These are phyloP conservation scores for Leishmania lainsoni DNA, from an alignment of 208 protist genomes.

Conservation along the genomic window DNA sequence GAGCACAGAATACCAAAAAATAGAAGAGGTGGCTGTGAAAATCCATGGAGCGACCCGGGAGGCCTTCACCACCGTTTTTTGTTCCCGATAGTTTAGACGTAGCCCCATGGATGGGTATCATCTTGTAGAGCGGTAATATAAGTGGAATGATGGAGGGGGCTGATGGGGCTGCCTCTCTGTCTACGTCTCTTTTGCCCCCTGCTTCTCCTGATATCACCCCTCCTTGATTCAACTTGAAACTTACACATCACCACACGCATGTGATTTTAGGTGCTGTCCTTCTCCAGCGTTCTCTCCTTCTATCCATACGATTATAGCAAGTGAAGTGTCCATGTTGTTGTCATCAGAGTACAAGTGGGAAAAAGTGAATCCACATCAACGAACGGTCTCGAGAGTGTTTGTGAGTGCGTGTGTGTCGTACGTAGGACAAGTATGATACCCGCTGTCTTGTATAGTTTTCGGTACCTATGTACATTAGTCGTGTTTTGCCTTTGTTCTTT, in stretches of 20 bases:
- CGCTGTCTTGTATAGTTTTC: constrained; percentile 1
- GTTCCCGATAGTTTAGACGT: neutral
- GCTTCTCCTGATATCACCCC: neutral
- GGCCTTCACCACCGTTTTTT: neutral
- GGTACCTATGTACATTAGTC: constrained; percentile 10
- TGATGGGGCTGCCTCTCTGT: constrained; percentile 2
- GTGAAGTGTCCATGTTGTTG: neutral
- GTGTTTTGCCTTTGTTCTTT: neutral
- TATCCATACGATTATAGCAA: neutral
- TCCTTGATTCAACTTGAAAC: constrained; percentile 1
- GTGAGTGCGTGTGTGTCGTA: neutral
- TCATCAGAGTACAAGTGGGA: neutral
- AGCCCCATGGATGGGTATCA: neutral
- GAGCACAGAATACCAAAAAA: neutral
- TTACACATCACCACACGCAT: neutral
- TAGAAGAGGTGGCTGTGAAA: neutral
- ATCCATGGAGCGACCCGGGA: neutral
- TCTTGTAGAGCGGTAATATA: neutral
- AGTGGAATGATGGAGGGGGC: neutral
- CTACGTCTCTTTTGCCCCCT: neutral
- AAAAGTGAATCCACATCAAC: neutral
- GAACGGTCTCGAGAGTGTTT: neutral
- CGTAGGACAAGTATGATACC: neutral
- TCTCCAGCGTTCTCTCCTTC: neutral
- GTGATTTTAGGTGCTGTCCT: constrained; percentile 5